Conservation (phyloP, 2,329 filamentous ascomycete genomes). For the Alternaria brassicae region DNA sequence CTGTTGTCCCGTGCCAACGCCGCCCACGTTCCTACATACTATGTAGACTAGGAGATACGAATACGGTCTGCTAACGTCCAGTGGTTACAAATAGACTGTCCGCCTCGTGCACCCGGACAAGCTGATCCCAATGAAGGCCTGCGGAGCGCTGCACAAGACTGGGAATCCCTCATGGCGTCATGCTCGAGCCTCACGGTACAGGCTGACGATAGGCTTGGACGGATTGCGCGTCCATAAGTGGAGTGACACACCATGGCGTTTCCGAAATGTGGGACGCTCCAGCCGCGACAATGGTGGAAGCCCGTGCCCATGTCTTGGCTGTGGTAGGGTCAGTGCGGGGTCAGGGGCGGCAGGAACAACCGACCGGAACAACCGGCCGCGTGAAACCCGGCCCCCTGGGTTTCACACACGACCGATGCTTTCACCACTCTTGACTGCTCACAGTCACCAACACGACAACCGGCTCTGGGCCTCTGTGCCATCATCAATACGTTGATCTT, state of each 20-base stretch:
- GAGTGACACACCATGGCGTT: conserved; percentile 9
- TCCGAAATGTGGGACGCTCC: conserved; percentile 6
- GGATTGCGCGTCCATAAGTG: conserved; percentile 19
- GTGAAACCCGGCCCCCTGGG: background rate
- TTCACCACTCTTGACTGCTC: background rate
- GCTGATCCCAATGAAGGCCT: conserved; percentile 9
- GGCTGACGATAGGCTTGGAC: conserved; percentile 8
- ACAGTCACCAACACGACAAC: background rate
- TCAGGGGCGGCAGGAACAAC: conserved; percentile 1
- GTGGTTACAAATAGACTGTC: conserved; percentile 3
- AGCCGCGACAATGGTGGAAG: background rate
- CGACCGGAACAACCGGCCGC: conserved; percentile 4
- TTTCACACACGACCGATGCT: background rate
- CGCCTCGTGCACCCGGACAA: background rate
- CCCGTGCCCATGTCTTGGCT: background rate
- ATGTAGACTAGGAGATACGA: conserved; percentile 1
- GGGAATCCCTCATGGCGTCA: background rate
- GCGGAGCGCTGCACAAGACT: conserved; percentile 2
- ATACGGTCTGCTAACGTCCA: background rate
- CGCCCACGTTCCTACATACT: background rate
- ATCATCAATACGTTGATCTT: background rate
- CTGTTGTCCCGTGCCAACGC: background rate
- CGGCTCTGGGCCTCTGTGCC: background rate
- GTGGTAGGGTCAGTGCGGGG: conserved; percentile 4
- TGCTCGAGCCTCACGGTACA: background rate